Conservation (phyloP, 2,329 filamentous ascomycete genomes). For the Apiospora hydei region DNA sequence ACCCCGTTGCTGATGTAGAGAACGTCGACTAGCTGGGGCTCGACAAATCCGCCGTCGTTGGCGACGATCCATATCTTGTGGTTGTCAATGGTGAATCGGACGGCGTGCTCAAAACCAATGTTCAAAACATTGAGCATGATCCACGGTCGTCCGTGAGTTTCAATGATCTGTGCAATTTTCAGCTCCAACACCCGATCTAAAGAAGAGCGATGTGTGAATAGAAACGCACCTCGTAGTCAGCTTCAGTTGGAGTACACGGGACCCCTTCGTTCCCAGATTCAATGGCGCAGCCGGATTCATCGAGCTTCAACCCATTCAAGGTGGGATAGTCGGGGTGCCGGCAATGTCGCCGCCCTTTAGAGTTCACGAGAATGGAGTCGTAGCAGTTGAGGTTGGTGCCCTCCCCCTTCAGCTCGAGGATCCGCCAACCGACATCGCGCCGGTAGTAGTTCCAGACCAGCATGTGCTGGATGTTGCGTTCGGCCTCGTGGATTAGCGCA, state of each 20-base stretch:
- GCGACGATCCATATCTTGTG: constrained; percentile 36
- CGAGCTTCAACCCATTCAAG: constrained; percentile 28
- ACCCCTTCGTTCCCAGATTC: constrained; percentile 26
- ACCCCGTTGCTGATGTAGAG: constrained; percentile 34
- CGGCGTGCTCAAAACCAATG: constrained; percentile 31
- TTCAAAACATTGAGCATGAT: constrained; percentile 34
- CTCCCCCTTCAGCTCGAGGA: constrained; percentile 30
- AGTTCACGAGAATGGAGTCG: constrained; percentile 37
- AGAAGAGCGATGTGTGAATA: too few species aligned
- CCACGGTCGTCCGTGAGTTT: constrained; percentile 29
- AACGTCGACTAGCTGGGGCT: constrained; percentile 21
- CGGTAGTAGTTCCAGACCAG: constrained; percentile 31
- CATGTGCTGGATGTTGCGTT: constrained; percentile 29
- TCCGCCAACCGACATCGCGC: constrained; percentile 31
- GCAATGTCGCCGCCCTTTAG: constrained; percentile 36
- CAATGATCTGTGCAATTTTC: constrained; percentile 26
- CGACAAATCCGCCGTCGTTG: constrained; percentile 36
- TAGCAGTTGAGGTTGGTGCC: constrained; percentile 34
- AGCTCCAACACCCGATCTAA: not conserved
- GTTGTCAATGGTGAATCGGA: constrained; percentile 33
- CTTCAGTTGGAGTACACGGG: constrained; percentile 24
- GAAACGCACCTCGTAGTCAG: constrained; percentile 24
- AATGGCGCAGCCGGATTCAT: constrained; percentile 28
- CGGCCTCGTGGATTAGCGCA: constrained; percentile 30
- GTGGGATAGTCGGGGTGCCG: constrained; percentile 28